phyloP scores from a whole-genome alignment of 768 basidiomycete species.

The Dacryopinax spathularia region DNA sequence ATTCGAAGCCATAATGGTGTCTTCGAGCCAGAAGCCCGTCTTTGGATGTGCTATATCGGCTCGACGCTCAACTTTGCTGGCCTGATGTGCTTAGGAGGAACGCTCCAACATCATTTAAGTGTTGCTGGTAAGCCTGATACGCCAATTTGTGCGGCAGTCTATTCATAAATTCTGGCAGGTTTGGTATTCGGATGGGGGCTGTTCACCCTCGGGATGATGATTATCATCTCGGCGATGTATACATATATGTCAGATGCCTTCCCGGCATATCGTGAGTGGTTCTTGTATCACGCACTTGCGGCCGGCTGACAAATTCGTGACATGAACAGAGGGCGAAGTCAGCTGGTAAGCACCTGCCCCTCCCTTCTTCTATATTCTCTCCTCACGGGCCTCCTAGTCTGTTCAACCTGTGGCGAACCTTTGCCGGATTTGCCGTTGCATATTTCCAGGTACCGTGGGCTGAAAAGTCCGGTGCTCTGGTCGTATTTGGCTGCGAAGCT shows the following conservation, averaged over 20 bases:
- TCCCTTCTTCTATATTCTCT: neutral
- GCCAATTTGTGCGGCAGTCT: neutral
- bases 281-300: neutral
- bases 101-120: constrained; percentile 39
- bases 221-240: constrained; percentile 51
- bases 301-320: neutral
- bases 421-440: constrained; percentile 42
- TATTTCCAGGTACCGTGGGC: constrained; percentile 59
- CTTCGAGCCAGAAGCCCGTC: constrained; percentile 45
- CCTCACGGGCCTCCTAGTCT: constrained; percentile 29
- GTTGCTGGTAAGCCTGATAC: constrained; percentile 23
- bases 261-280: neutral
- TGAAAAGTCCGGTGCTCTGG: constrained; percentile 41
- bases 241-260: constrained; percentile 19
- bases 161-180: constrained; percentile 10
- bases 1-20: constrained; percentile 41
- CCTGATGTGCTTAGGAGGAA: constrained; percentile 43
- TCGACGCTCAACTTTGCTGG: constrained; percentile 47
- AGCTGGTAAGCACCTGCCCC: neutral
- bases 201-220: constrained; percentile 40
- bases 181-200: constrained; percentile 58
- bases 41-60: constrained; percentile 51
- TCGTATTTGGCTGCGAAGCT: constrained; percentile 48
- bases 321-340: constrained; percentile 39
- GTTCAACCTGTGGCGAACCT: constrained; percentile 39